Conservation (phyloP, 306 rosid genomes). For the Casuarina cunninghamiana region DNA sequence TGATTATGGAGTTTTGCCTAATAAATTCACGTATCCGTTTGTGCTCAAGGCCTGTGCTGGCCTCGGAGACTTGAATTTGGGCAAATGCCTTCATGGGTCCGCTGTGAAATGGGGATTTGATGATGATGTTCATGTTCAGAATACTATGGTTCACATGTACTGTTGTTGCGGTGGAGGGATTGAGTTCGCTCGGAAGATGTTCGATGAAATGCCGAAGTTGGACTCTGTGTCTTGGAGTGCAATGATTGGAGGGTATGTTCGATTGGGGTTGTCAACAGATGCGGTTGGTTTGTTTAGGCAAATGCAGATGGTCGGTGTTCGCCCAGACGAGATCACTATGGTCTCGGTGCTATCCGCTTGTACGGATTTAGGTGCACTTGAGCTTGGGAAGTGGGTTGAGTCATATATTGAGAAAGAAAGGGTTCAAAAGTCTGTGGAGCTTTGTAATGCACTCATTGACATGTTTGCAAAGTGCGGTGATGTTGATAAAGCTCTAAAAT, state of each 20-base stretch:
- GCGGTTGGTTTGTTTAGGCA: slow-evolving; percentile 68
- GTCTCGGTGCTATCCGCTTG: slow-evolving; percentile 78
- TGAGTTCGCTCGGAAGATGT: slow-evolving; percentile 59
- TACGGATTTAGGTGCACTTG: slow-evolving; percentile 80
- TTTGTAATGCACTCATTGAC: slow-evolving; percentile 81
- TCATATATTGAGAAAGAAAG: slow-evolving; percentile 58
- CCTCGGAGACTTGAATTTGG: slow-evolving; percentile 47
- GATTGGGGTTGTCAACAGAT: slow-evolving; percentile 48
- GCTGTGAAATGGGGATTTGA: slow-evolving; percentile 68
- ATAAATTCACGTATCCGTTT: slow-evolving; percentile 86
- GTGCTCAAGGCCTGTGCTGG: slow-evolving; percentile 89
- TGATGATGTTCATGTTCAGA: slow-evolving; percentile 64
- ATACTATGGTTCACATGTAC: slow-evolving; percentile 88
- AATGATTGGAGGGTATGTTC: slow-evolving; percentile 81
- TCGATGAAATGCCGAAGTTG: slow-evolving; percentile 56
- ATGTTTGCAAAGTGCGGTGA: slow-evolving; percentile 94
- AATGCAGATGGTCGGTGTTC: slow-evolving; percentile 71
- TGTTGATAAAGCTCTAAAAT: slow-evolving; percentile 61
- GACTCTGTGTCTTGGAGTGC: slow-evolving; percentile 92
- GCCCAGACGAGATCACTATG: slow-evolving; percentile 87
- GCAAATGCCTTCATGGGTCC: slow-evolving; percentile 61
- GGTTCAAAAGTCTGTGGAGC: slow-evolving; percentile 58
- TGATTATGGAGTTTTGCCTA: slow-evolving; percentile 54
- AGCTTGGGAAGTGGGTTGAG: slow-evolving; percentile 92
- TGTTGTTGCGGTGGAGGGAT: slow-evolving; percentile 54